phyloP scores from a whole-genome alignment of 192 early-diverging fungal species.

The Endogone sp. region DNA sequence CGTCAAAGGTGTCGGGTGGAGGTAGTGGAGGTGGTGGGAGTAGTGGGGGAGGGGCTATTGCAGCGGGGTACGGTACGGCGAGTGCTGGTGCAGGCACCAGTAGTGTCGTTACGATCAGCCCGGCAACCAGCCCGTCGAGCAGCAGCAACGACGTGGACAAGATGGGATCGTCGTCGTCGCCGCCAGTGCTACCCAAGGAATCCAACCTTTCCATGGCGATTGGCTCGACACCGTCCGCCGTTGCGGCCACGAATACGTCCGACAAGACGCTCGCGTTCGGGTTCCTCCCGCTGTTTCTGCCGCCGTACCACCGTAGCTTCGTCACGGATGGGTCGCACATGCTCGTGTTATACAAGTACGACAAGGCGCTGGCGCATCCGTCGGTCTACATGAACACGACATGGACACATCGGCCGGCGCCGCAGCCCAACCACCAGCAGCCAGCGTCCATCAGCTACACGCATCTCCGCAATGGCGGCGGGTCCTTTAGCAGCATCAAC shows the following conservation, averaged over 20 bases:
- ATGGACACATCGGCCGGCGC: slow-evolving; percentile 30
- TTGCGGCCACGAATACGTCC: neutral
- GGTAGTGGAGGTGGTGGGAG: too few species aligned
- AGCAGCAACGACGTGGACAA: neutral
- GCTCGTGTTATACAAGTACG: slow-evolving; percentile 60
- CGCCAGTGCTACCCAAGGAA: too few species aligned
- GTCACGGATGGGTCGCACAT: slow-evolving; percentile 56
- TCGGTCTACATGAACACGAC: slow-evolving; percentile 45
- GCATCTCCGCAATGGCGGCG: neutral
- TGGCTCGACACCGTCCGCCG: too few species aligned
- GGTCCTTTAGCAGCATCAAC: neutral
- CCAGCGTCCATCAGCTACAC: slow-evolving; percentile 5
- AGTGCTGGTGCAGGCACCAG: too few species aligned
- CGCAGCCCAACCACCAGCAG: slow-evolving; percentile 20
- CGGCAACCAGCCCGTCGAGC: neutral
- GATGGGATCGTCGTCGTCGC: too few species aligned
- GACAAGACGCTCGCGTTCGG: slow-evolving; percentile 60
- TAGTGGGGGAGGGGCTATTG: too few species aligned
- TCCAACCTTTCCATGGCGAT: too few species aligned
- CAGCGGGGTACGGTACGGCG: too few species aligned
- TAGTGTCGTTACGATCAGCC: neutral
- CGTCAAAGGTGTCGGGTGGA: too few species aligned
- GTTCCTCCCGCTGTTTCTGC: slow-evolving; percentile 50
- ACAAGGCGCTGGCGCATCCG: slow-evolving; percentile 35
- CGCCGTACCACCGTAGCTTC: slow-evolving; percentile 43